phyloP scores from a whole-genome alignment of 768 basidiomycete species.

The Asterophora parasitica region DNA sequence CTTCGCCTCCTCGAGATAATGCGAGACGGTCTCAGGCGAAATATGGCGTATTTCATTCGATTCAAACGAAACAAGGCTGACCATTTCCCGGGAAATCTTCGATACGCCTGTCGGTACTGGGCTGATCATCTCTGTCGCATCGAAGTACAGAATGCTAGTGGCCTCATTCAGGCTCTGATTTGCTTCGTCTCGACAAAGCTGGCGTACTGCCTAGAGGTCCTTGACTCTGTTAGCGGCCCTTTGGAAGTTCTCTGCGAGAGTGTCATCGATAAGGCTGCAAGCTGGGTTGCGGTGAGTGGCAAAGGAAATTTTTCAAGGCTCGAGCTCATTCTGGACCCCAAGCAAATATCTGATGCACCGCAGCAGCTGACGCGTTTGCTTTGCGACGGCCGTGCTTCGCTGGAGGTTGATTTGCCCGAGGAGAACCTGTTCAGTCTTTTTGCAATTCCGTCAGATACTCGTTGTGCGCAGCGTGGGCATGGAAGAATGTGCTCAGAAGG shows the following conservation, averaged over 20 bases:
- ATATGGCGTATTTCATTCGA: conserved; percentile 15
- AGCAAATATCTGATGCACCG: conserved; percentile 5
- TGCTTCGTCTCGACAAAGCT: conserved; percentile 10
- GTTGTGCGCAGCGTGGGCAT: conserved; percentile 10
- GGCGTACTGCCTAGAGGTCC: conserved; percentile 13
- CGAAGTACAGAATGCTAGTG: conserved; percentile 2
- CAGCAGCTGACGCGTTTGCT: neutral
- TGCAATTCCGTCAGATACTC: conserved; percentile 9
- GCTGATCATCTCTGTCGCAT: conserved; percentile 12
- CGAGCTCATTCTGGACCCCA: neutral
- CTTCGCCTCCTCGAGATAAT: conserved; percentile 13
- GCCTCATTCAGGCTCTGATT: conserved; percentile 3
- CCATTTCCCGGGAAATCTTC: conserved; percentile 11
- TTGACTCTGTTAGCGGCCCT: conserved; percentile 11
- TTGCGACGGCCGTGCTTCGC: neutral
- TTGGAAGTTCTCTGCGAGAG: conserved; percentile 4
- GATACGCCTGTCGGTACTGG: conserved; percentile 15
- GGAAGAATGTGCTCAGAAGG: conserved; percentile 14
- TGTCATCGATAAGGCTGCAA: conserved; percentile 6
- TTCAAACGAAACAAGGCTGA: conserved; percentile 13
- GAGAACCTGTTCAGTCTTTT: conserved; percentile 11
- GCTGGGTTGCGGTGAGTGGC: conserved; percentile 10
- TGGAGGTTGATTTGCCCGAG: conserved; percentile 2
- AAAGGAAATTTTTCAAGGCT: neutral
- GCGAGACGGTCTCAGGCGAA: conserved; percentile 12